Base-by-base conservation (phyloP, 2,329 filamentous ascomycete genomes). In the Trichoderma harzianum region DNA sequence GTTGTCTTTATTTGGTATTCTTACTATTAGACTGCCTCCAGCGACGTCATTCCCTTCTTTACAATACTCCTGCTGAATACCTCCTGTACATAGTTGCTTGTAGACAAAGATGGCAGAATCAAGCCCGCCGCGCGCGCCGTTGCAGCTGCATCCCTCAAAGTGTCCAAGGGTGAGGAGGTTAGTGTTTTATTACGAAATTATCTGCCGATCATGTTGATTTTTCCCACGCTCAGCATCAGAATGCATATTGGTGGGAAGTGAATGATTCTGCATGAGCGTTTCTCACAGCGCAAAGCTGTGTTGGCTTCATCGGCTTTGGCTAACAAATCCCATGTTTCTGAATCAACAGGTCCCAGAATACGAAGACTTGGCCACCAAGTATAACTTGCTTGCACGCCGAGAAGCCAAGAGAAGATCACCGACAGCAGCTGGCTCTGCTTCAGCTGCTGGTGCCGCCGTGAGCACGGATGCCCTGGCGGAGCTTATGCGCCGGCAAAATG, bases 61-160 rank as follows among this genome's bases (percentile, higher is more conserved):
- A 43, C 39, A 60, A 67, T 14, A 72, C 66, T 72, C 66, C 64
- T 72, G 66, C 65, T 72, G 66, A 70, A 64, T 60, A 58, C 53
- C 30, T 72, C 66, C 47, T 72, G 71, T 72, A 72, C 61, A 64
- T 73, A 73, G 72, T 32, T 73, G 26, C 72, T 73, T 12, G 72
- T 73, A 71, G 72, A 73, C 72, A 68, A 71, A 65, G 72, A 73
- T 71, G 72, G 69, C 69, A 68, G 64, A 60, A 73, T 73, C 69
- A 72, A 72, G 72, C 72, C 72, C 30, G 72, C 72, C 58, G 72
- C 72, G 30, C 72, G 72, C 32, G 72, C 72, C 63, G 69, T 73
- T 65, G 72, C 72, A 53, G 72, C 72, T 36, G 72, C 72, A 64
- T 73, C 72, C 26, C 69, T 73, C 55, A 73, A 62, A 32, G 57